phyloP scores from a whole-genome alignment of 108 stramenopile species.

The Cylindrotheca fusiformis region DNA sequence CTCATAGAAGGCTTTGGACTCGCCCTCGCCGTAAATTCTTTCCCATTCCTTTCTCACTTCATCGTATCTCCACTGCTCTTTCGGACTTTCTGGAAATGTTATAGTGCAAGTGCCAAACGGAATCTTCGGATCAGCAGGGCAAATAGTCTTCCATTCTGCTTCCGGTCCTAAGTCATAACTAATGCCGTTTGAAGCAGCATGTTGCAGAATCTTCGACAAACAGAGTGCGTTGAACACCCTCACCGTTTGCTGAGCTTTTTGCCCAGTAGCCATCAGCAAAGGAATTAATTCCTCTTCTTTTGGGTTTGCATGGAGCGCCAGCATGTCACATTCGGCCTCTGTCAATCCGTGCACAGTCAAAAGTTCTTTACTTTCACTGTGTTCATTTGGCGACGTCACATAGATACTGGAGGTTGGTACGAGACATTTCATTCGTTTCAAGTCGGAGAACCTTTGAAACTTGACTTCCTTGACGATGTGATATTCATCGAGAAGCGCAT shows the following conservation, averaged over 20 bases:
- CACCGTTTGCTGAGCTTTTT: conserved; percentile 43
- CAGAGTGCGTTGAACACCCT: conserved; percentile 46
- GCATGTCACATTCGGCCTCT: conserved; percentile 23
- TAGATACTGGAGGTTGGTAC: not conserved
- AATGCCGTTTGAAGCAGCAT: conserved; percentile 41
- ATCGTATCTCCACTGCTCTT: conserved; percentile 46
- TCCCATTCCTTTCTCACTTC: conserved; percentile 47
- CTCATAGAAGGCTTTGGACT: conserved; percentile 33
- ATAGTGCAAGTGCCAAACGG: conserved; percentile 42
- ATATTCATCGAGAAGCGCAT: conserved; percentile 31
- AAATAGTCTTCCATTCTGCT: conserved; percentile 36
- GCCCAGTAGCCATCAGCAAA: conserved; percentile 28
- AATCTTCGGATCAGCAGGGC: no score
- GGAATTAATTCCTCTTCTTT: conserved; percentile 14
- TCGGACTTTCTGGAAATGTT: conserved; percentile 43
- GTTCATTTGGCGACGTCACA: not conserved
- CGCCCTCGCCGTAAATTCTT: conserved; percentile 32
- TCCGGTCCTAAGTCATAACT: conserved; percentile 31
- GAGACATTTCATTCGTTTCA: not conserved
- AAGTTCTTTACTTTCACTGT: conserved; percentile 1
- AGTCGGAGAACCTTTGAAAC: no score
- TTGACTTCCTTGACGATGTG: not conserved
- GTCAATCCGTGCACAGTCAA: conserved; percentile 37
- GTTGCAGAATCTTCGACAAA: conserved; percentile 43
- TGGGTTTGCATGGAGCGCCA: conserved; percentile 24